A percentile compares a stretch with the other conserved stretches of the same genome.
Conservation (phyloP, 768 basidiomycete species). For the Lyophyllum shimeji region DNA sequence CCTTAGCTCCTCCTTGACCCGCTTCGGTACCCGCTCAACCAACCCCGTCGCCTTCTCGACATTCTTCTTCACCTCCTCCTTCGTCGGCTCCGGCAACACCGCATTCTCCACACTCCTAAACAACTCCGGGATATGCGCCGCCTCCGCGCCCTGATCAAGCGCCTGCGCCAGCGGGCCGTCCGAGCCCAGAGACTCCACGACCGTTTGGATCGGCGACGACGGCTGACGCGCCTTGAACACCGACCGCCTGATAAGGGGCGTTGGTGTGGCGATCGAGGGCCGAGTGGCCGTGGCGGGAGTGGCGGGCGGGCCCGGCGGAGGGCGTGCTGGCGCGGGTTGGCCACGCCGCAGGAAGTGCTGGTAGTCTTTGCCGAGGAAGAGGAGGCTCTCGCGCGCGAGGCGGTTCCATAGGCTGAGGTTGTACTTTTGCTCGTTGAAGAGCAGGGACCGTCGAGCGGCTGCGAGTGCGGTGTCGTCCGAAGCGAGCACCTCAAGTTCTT, state of each 20-base stretch:
- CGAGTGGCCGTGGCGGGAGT: slow-evolving; percentile 11
- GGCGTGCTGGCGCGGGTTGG: slow-evolving; percentile 28
- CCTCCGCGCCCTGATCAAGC: slow-evolving; percentile 45
- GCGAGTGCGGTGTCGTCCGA: slow-evolving; percentile 40
- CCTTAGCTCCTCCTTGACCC: not conserved
- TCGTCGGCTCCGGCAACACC: slow-evolving; percentile 17
- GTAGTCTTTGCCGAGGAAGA: slow-evolving; percentile 68
- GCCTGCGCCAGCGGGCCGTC: slow-evolving; percentile 57
- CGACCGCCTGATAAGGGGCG: slow-evolving; percentile 38
- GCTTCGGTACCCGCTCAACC: slow-evolving; percentile 3
- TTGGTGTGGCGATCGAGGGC: slow-evolving; percentile 36
- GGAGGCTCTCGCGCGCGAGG: slow-evolving; percentile 56
- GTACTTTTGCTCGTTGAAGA: slow-evolving; percentile 72
- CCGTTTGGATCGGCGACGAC: slow-evolving; percentile 49
- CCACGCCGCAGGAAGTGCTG: slow-evolving; percentile 65
- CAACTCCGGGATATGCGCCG: slow-evolving; percentile 38
- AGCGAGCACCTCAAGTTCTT: slow-evolving; percentile 57
- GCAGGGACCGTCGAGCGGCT: slow-evolving; percentile 43
- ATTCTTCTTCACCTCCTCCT: slow-evolving; percentile 21
- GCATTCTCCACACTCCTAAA: slow-evolving; percentile 39
- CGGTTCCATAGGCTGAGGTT: slow-evolving; percentile 63
- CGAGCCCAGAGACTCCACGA: slow-evolving; percentile 58
- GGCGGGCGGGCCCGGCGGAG: slow-evolving; percentile 14
- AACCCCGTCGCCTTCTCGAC: slow-evolving; percentile 12
- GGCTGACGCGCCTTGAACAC: slow-evolving; percentile 43